phyloP scores from a whole-genome alignment of 257 asterid species.

The Schizonepeta tenuifolia region DNA sequence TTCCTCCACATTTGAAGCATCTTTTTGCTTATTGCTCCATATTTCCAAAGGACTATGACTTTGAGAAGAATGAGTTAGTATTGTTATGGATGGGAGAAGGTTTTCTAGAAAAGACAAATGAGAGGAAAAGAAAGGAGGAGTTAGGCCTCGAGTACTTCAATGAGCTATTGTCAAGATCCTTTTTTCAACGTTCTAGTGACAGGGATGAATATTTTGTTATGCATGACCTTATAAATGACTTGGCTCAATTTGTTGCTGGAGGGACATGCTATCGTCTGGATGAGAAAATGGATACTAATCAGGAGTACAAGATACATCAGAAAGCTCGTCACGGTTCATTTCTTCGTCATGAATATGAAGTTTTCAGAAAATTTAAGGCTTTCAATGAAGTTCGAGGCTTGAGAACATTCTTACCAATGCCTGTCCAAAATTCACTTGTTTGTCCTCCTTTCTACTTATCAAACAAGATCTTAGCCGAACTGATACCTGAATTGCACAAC shows the following conservation, averaged over 20 bases:
- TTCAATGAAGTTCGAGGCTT: constrained; percentile 44
- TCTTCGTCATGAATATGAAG: constrained; percentile 45
- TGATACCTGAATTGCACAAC: constrained; percentile 48
- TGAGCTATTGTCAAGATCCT: constrained; percentile 56
- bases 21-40: constrained; percentile 65
- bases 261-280: constrained; percentile 56
- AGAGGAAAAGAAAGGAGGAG: constrained; percentile 44
- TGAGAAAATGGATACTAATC: constrained; percentile 51
- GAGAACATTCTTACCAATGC: constrained; percentile 68
- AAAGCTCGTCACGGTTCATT: constrained; percentile 55
- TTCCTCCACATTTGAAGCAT: constrained; percentile 66
- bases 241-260: constrained; percentile 63
- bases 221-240: constrained; percentile 66
- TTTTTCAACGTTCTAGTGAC: constrained; percentile 49
- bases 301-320: constrained; percentile 32
- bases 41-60: constrained; percentile 69
- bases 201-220: constrained; percentile 48
- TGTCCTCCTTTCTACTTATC: constrained; percentile 62
- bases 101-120: constrained; percentile 46
- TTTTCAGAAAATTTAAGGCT: constrained; percentile 42
- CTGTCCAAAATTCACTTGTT: constrained; percentile 49
- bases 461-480: constrained; percentile 45
- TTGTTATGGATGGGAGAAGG: constrained; percentile 70
- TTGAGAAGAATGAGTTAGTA: constrained; percentile 57
- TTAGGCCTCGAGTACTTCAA: constrained; percentile 54